A percentile compares a stretch with the other conserved stretches of the same genome.
Evolutionary conservation across 129 eudicot species (phyloP).

Genomic region (Chrysanthemum makinoi): DNA sequence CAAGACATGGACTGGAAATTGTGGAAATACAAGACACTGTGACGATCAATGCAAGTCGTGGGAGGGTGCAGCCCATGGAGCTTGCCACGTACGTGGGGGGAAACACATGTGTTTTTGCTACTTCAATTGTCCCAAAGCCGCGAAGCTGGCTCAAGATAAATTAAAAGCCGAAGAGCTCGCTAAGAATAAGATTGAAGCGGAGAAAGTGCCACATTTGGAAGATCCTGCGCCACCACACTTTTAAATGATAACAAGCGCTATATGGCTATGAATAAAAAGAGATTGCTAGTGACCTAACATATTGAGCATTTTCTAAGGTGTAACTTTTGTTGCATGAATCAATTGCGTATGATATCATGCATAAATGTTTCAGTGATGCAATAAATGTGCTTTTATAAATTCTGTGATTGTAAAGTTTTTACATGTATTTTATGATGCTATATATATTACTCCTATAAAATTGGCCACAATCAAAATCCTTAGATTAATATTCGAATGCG

Average conservation of each 20-base stretch:
- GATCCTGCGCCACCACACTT: too few relatives aligned
- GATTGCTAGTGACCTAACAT: neutral
- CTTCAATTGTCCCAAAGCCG: slow-evolving; percentile 6
- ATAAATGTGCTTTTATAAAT: neutral
- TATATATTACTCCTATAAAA: too few relatives aligned
- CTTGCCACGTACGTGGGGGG: too few relatives aligned
- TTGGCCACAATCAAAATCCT: too few relatives aligned
- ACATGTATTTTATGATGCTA: too few relatives aligned
- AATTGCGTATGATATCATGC: neutral
- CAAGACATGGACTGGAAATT: too few relatives aligned
- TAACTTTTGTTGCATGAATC: neutral
- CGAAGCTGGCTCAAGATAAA: neutral
- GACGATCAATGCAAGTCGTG: too few relatives aligned
- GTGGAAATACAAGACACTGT: too few relatives aligned
- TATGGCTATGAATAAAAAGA: slow-evolving; percentile 1
- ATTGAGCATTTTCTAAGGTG: neutral
- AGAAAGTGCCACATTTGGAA: neutral
- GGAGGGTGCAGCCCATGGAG: too few relatives aligned
- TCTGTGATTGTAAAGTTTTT: neutral
- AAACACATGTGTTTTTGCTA: too few relatives aligned
- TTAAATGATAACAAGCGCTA: neutral
- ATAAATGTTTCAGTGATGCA: neutral
- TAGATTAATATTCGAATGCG: too few relatives aligned
- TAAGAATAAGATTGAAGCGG: neutral
- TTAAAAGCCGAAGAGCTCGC: neutral